Evolutionary conservation across 495 filamentous ascomycete species (phyloP).

Genomic region (Neurospora tetrasperma): DNA sequence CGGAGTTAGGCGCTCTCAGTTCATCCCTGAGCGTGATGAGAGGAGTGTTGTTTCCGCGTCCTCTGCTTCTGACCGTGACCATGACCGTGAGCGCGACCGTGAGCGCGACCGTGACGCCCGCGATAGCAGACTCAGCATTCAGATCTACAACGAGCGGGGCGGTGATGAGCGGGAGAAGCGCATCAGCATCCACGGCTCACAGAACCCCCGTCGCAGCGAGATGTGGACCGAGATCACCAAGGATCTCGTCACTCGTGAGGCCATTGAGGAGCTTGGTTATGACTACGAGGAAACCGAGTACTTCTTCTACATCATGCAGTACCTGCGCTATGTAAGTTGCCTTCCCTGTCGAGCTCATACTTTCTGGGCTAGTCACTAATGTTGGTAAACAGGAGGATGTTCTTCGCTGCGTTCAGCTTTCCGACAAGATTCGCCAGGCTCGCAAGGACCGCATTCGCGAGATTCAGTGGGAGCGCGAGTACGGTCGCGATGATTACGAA

Average conservation of each 20-base stretch:
- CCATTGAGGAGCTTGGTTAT: constrained; percentile 75
- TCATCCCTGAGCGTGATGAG: constrained; percentile 44
- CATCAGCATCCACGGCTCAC: constrained; percentile 24
- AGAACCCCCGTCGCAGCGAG: constrained; percentile 44
- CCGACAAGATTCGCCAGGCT: constrained; percentile 68
- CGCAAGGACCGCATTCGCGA: constrained; percentile 70
- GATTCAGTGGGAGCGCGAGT: constrained; percentile 69
- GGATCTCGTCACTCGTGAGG: constrained; percentile 78
- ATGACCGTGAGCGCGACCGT: constrained; percentile 18
- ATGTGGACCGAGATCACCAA: constrained; percentile 98
- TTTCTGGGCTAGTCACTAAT: constrained; percentile 2
- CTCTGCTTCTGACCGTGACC: constrained; percentile 23
- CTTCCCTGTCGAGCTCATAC: not conserved
- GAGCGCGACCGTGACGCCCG: constrained; percentile 25
- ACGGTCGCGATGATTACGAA: constrained; percentile 50
- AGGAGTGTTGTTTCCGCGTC: constrained; percentile 11
- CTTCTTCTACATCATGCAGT: constrained; percentile 90
- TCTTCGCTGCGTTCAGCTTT: constrained; percentile 65
- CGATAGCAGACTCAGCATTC: constrained; percentile 30
- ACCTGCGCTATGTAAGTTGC: constrained; percentile 69
- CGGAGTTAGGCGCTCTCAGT: constrained; percentile 59
- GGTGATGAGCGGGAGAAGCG: constrained; percentile 31
- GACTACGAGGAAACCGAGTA: constrained; percentile 84
- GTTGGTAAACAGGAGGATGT: constrained; percentile 66
- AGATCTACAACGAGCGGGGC: constrained; percentile 29